Evolutionary conservation across 2,329 filamentous ascomycete genomes (phyloP).

Genomic region (Ascochyta koolunga): DNA sequence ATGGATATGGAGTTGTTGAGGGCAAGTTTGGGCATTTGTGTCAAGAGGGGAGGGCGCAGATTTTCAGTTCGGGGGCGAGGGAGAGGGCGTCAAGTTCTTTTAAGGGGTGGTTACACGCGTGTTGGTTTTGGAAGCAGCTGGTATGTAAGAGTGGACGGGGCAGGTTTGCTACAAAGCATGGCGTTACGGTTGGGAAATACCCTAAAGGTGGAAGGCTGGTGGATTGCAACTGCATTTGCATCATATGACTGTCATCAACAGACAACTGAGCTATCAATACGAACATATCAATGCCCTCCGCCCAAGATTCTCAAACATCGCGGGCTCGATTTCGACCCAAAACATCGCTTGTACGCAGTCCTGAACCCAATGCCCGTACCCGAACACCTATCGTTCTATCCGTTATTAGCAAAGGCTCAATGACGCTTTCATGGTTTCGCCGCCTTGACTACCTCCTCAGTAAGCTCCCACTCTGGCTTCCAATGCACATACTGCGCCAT

Average conservation of each 20-base stretch:
- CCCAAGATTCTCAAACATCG: conserved; percentile 6
- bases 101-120: conserved; percentile 47
- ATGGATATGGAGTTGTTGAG: conserved; percentile 83
- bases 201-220: background rate
- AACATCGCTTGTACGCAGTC: conserved; percentile 20
- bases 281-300: background rate
- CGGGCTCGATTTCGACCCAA: conserved; percentile 2
- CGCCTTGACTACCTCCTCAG: conserved; percentile 39
- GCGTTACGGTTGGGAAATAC: conserved; percentile 15
- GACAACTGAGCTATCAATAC: background rate
- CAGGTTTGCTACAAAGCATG: conserved; percentile 3
- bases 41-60: conserved; percentile 92
- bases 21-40: conserved; percentile 78
- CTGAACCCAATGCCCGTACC: conserved; percentile 16
- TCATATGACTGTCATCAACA: background rate
- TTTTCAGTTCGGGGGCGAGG: conserved; percentile 80
- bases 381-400: conserved; percentile 27
- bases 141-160: too few relatives aligned
- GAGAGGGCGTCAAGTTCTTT: conserved; percentile 89
- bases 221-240: background rate
- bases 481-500: conserved; percentile 78
- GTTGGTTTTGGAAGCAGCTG: too few relatives aligned
- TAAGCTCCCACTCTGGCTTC: conserved; percentile 43
- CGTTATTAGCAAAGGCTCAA: conserved; percentile 12
- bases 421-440: conserved; percentile 18